These are phyloP conservation scores for Carnegiea gigantea DNA, from an alignment of 179 eudicot genomes.

Conservation along the genomic window DNA sequence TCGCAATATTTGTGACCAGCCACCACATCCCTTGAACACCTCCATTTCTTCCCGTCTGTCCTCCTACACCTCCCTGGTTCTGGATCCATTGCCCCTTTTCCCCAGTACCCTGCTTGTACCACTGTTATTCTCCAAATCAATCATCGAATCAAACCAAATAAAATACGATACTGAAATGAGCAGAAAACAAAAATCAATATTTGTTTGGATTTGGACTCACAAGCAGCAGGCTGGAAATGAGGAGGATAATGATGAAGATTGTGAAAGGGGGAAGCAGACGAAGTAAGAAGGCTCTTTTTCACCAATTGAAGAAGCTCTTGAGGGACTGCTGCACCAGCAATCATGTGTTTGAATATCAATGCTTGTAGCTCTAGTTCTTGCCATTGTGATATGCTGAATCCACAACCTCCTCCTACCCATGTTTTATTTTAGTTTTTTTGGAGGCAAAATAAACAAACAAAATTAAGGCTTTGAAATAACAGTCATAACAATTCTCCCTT, in stretches of 20 bases:
- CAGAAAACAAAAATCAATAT: not conserved
- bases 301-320: slow-evolving; percentile 66
- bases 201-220: slow-evolving; percentile 43
- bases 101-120: slow-evolving; percentile 86
- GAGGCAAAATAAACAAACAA: no score
- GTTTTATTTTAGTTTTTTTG: not conserved
- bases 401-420: slow-evolving; percentile 51
- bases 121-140: slow-evolving; percentile 32
- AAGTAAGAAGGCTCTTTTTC: slow-evolving; percentile 51
- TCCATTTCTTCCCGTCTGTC: slow-evolving; percentile 98
- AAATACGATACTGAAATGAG: not conserved
- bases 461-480: not conserved
- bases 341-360: slow-evolving; percentile 71
- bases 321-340: slow-evolving; percentile 72
- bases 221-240: slow-evolving; percentile 53
- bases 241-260: slow-evolving; percentile 36
- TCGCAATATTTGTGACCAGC: slow-evolving; percentile 83
- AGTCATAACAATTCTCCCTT: not conserved
- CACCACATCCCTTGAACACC: slow-evolving; percentile 94
- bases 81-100: slow-evolving; percentile 79
- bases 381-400: slow-evolving; percentile 78
- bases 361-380: slow-evolving; percentile 90
- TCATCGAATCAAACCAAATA: not conserved
- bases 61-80: slow-evolving; percentile 94
- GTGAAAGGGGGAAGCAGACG: slow-evolving; percentile 36